Evolutionary conservation across 768 basidiomycete genomes (phyloP).

Genomic region (Aureoboletus auriporus): DNA sequence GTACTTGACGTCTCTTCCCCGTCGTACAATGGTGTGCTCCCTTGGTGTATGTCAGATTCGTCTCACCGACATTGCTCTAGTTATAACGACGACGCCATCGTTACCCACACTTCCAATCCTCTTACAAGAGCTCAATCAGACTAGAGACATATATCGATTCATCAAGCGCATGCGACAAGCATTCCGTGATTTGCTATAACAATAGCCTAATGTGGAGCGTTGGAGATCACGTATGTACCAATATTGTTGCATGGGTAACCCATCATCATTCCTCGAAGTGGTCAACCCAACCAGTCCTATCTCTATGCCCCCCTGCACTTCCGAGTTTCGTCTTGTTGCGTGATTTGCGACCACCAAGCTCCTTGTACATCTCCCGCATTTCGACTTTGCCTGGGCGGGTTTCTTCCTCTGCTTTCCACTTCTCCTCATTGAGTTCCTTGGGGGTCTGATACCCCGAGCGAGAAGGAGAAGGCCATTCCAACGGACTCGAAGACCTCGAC

Average conservation of each 20-base stretch:
- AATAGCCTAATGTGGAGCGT: background rate
- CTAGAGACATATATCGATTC: slow-evolving; percentile 66
- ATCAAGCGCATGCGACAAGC: slow-evolving; percentile 61
- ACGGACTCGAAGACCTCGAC: slow-evolving; percentile 37
- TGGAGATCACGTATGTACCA: background rate
- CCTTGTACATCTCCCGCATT: slow-evolving; percentile 91
- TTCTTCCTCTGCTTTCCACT: slow-evolving; percentile 56
- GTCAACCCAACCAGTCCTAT: slow-evolving; percentile 74
- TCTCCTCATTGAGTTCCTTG: slow-evolving; percentile 72
- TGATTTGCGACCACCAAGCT: slow-evolving; percentile 80
- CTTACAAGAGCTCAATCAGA: slow-evolving; percentile 66
- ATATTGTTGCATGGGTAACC: background rate
- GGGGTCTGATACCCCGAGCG: slow-evolving; percentile 74
- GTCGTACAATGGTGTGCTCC: slow-evolving; percentile 58
- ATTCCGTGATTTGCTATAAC: slow-evolving; percentile 34
- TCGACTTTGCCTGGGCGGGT: slow-evolving; percentile 68
- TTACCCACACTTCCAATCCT: slow-evolving; percentile 65
- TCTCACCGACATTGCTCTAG: slow-evolving; percentile 34
- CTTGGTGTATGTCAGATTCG: background rate
- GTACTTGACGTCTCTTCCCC: slow-evolving; percentile 68
- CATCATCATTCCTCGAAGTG: slow-evolving; percentile 26
- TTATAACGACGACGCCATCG: slow-evolving; percentile 74
- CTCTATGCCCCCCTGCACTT: slow-evolving; percentile 55
- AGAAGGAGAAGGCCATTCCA: slow-evolving; percentile 48
- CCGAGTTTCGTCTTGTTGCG: slow-evolving; percentile 73